Evolutionary conservation across 257 asterid genomes (phyloP).

Genomic region (Fraxinus pennsylvanica): DNA sequence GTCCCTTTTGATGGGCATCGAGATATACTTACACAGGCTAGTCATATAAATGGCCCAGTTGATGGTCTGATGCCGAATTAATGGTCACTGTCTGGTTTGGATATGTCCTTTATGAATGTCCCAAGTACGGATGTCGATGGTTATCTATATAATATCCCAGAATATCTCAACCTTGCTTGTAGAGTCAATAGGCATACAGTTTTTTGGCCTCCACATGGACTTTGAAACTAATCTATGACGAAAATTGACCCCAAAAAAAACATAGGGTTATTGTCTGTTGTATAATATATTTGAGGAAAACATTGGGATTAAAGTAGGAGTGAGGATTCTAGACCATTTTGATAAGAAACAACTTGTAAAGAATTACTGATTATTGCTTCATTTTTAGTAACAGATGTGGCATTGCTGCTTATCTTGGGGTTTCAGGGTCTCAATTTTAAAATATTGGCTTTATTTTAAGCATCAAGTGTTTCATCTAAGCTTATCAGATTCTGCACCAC

Average conservation of each 20-base stretch:
- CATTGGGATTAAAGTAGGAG: too few species aligned
- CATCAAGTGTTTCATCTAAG: not conserved
- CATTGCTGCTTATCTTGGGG: not conserved
- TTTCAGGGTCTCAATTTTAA: not conserved
- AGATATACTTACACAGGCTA: not conserved
- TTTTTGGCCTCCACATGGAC: constrained; percentile 65
- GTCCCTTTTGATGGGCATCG: not conserved
- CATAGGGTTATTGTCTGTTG: too few species aligned
- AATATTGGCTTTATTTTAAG: too few species aligned
- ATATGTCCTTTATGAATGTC: constrained; percentile 35
- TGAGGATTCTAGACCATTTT: too few species aligned
- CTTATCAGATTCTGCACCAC: not conserved
- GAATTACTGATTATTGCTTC: not conserved
- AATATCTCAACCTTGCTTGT: constrained; percentile 47
- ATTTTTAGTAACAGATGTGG: not conserved
- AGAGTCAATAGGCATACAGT: constrained; percentile 61
- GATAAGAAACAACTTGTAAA: not conserved
- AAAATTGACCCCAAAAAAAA: not conserved
- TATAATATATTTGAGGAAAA: too few species aligned
- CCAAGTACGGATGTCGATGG: too few species aligned
- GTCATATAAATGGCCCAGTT: constrained; percentile 49
- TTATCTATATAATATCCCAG: constrained; percentile 50
- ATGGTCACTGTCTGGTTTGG: constrained; percentile 72
- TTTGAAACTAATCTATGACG: constrained; percentile 23
- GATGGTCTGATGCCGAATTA: constrained; percentile 53